Conservation (phyloP, 1,284 basidiomycete genomes). For the Fereydounia khargensis region DNA sequence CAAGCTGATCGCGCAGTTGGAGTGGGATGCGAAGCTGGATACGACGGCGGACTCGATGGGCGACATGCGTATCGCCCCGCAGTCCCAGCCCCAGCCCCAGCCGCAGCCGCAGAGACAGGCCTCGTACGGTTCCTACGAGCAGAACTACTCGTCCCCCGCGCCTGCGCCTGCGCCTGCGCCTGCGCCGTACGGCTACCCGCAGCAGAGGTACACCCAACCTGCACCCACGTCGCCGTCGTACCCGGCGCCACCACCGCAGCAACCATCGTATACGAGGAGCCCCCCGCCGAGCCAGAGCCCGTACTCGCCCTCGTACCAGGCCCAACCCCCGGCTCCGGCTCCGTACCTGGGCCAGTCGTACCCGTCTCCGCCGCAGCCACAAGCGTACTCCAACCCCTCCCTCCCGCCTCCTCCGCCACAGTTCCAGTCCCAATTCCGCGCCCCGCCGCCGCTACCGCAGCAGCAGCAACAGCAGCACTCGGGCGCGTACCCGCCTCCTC, state of each 20-base stretch:
- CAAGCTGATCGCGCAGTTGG: conserved; percentile 68
- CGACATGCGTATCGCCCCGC: conserved; percentile 11
- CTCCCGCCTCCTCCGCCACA: too few relatives aligned
- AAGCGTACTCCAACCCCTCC: neutral
- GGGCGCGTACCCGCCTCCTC: neutral
- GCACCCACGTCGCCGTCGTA: too few relatives aligned
- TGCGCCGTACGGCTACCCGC: too few relatives aligned
- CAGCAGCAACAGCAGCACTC: conserved; percentile 7
- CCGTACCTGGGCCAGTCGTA: neutral
- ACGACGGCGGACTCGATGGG: conserved; percentile 9
- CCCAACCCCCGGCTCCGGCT: conserved; percentile 2
- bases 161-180: too few relatives aligned
- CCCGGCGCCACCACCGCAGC: neutral
- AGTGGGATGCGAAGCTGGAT: conserved; percentile 67
- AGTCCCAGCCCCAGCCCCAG: conserved; percentile 9
- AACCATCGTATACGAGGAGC: neutral
- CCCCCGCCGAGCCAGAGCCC: too few relatives aligned
- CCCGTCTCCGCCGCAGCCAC: neutral
- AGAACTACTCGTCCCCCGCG: too few relatives aligned
- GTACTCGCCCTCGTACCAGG: neutral
- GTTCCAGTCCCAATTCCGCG: neutral
- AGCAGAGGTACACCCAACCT: too few relatives aligned
- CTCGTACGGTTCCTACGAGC: conserved; percentile 2
- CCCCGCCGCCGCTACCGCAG: conserved; percentile 5
- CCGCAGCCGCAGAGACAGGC: conserved; percentile 3